A percentile compares a stretch with the other conserved stretches of the same genome.
These are phyloP conservation scores for Wallacemonas sp. DNA, from an alignment of 208 protist genomes.

Conservation along the genomic window DNA sequence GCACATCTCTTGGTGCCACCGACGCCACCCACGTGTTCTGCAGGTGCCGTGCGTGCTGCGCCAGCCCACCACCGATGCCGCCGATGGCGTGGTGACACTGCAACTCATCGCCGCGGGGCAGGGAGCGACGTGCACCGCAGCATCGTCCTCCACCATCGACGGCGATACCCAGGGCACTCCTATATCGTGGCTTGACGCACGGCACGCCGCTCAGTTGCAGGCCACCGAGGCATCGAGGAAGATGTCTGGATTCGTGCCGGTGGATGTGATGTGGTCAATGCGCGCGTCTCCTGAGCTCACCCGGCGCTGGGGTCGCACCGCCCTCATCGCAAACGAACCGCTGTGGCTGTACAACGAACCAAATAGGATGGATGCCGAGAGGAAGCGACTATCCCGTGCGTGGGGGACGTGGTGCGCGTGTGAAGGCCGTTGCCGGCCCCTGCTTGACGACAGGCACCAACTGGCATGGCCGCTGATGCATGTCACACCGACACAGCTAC, in stretches of 20 bases:
- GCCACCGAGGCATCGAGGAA: background rate
- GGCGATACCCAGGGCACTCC: too few relatives aligned
- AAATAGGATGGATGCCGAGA: too few relatives aligned
- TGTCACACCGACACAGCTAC: too few relatives aligned
- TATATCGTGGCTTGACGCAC: conserved; percentile 14
- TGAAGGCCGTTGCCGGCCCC: too few relatives aligned
- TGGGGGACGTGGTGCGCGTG: too few relatives aligned
- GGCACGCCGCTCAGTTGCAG: conserved; percentile 5
- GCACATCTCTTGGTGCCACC: conserved; percentile 12
- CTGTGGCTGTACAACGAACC: background rate
- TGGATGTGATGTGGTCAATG: conserved; percentile 9
- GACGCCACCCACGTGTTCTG: conserved; percentile 18
- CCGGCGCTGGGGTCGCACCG: background rate
- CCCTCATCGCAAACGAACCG: background rate
- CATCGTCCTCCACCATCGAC: background rate
- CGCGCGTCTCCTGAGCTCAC: background rate
- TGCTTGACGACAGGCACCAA: too few relatives aligned
- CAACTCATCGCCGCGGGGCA: background rate
- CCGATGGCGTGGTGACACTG: conserved; percentile 1
- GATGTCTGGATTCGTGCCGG: background rate
- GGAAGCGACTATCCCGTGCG: too few relatives aligned
- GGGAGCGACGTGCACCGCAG: background rate
- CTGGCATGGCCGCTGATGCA: too few relatives aligned
- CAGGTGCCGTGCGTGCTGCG: conserved; percentile 23
- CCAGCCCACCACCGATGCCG: background rate